Base-by-base conservation (phyloP, 176 grass and related monocot genomes). In the Chloris gayana region DNA sequence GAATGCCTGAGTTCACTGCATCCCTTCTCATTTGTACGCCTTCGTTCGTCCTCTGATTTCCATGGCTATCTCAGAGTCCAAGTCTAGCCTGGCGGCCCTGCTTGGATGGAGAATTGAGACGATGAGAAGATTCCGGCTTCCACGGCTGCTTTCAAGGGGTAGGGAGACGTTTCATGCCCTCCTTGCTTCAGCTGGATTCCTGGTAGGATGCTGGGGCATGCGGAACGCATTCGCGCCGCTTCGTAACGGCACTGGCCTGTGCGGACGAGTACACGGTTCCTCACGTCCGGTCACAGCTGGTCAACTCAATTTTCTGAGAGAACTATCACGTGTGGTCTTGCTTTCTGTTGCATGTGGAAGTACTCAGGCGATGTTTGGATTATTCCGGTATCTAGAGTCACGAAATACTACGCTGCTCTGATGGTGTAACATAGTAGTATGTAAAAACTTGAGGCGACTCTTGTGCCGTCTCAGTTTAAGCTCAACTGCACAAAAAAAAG, bases 111-210 rank as follows among this genome's bases (percentile, higher is more conserved):
- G 67, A 63, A 13, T 58, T 45, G 64, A 5, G 15, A 50, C 15
- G 14, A 67, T 33, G 64, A 75, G 70, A 49, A 50, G 78, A 2
- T 13, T 30, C 56, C 56, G 56, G 53, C 21, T 56, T 56, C 21
- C 53, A 56, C 44, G 5, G 69, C 44, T 67, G 34, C 58, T 47
- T 81, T 61, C 22, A 74, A 69, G 49, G 54, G 64, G 17, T 53
- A 67, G 71, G 19, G 18, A 75, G 47, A 81, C 78, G 47, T 82
- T 56, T 64, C 85, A 87, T 54, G 73, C 66, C 26, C 65, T 77
- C 79, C 85, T 65, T 77, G 73, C 57, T 47, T 46, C 73, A 26
- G 73, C 85, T 76, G 67, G 73, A 65, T 72, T 77, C 58, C 31
- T 31, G 80, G 61, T 61, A 14, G n/a, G 39, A 69, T 69, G 70